A percentile compares a stretch with the other conserved stretches of the same genome.
Conservation (phyloP, 106 monocot species). For the Allium cepa region DNA sequence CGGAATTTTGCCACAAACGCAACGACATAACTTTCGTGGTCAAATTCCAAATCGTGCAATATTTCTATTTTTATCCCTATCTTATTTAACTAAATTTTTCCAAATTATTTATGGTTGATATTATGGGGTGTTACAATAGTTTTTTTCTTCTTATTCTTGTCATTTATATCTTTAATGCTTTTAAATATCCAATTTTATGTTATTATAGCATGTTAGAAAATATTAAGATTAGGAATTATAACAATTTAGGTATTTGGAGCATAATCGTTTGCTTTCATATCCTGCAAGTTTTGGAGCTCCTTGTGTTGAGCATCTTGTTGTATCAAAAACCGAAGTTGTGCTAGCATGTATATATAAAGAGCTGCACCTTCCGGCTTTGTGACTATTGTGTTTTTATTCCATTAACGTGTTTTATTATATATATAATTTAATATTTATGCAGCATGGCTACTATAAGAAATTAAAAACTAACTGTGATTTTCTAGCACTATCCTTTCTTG, state of each 20-base stretch:
- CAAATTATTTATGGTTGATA: too few relatives aligned
- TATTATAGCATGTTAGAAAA: too few relatives aligned
- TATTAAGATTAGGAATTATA: too few relatives aligned
- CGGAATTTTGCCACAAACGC: too few relatives aligned
- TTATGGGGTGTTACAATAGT: too few relatives aligned
- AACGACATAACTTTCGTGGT: too few relatives aligned
- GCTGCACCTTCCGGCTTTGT: slow-evolving; percentile 78
- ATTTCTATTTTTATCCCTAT: too few relatives aligned
- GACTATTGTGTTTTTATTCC: neutral
- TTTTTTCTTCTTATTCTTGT: too few relatives aligned
- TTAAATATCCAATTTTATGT: too few relatives aligned
- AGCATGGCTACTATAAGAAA: neutral
- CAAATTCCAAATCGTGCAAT: too few relatives aligned
- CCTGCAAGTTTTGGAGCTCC: slow-evolving; percentile 41
- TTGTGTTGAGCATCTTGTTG: slow-evolving; percentile 89
- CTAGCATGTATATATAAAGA: slow-evolving; percentile 62
- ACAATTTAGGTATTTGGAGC: slow-evolving; percentile 37
- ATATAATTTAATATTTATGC: neutral
- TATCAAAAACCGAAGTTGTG: slow-evolving; percentile 44
- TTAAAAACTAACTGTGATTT: neutral
- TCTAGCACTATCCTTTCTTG: neutral
- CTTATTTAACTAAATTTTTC: too few relatives aligned
- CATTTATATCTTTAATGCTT: too few relatives aligned
- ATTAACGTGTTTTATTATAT: neutral
- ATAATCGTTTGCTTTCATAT: slow-evolving; percentile 69